These are phyloP conservation scores for Rhynchospora pubera DNA, from an alignment of 176 grass and related monocot species.

Conservation along the genomic window DNA sequence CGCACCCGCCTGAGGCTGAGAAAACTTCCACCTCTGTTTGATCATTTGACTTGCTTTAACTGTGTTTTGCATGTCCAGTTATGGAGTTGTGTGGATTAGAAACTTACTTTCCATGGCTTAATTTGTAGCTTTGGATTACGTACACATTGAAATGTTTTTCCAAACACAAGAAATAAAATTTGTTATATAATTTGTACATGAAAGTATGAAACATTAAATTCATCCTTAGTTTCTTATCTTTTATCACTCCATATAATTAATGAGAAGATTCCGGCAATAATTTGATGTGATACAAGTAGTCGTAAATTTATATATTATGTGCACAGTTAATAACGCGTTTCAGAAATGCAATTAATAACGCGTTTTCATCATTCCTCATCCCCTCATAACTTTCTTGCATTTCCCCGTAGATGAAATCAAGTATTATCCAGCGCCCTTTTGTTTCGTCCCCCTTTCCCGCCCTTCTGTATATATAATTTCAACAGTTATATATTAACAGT, in stretches of 20 bases:
- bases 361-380: no score
- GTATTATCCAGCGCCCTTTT: no score
- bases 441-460: no score
- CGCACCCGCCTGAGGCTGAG: constrained; percentile 13
- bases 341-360: no score
- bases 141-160: neutral
- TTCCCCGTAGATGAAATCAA: no score
- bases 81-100: neutral
- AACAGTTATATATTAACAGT: no score
- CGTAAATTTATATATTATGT: no score
- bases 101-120: neutral
- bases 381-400: no score
- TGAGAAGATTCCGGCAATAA: neutral
- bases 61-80: neutral
- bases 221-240: neutral
- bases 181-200: neutral
- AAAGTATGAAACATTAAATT: neutral
- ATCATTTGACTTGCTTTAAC: neutral
- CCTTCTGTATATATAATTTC: no score
- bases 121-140: neutral
- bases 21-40: constrained; percentile 35
- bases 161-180: neutral
- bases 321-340: no score
- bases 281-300: neutral
- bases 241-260: neutral